phyloP scores from a whole-genome alignment of 2,329 filamentous ascomycete genomes.

The Aspergillus fischeri region DNA sequence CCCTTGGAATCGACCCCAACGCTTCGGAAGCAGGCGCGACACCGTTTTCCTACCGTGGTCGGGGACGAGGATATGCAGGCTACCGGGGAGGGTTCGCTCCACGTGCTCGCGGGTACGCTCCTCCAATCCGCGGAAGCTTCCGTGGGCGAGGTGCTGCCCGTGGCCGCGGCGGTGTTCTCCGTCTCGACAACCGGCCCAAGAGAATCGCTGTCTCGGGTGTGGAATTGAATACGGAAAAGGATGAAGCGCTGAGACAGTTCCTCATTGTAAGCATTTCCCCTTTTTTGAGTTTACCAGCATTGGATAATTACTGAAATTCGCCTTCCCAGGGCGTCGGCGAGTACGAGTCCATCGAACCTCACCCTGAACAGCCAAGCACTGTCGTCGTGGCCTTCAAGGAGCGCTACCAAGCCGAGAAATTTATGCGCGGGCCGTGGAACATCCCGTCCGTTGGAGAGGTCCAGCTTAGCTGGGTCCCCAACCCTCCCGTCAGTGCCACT shows the following conservation, averaged over 20 bases:
- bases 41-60: conserved; percentile 31
- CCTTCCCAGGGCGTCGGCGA: conserved; percentile 42
- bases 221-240: conserved; percentile 45
- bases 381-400: conserved; percentile 46
- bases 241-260: conserved; percentile 55
- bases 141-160: conserved; percentile 41
- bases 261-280: conserved; percentile 42
- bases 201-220: conserved; percentile 50
- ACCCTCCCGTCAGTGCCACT: conserved; percentile 25
- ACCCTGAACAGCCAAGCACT: conserved; percentile 37
- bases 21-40: conserved; percentile 23
- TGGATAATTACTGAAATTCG: conserved; percentile 16
- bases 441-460: conserved; percentile 53
- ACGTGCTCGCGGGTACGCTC: conserved; percentile 41
- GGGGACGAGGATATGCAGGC: conserved; percentile 31
- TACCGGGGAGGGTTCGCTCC: conserved; percentile 37
- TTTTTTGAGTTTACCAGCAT: background rate
- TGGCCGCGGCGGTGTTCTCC: conserved; percentile 48
- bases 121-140: conserved; percentile 36
- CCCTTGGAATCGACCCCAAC: conserved; percentile 48
- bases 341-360: conserved; percentile 43
- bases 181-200: conserved; percentile 57
- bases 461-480: conserved; percentile 53
- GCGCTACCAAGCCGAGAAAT: conserved; percentile 52
- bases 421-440: conserved; percentile 44